A percentile compares a stretch with the other conserved stretches of the same genome.
Conservation (phyloP, 805 yeast genomes). For the Yamadazyma philogaea region DNA sequence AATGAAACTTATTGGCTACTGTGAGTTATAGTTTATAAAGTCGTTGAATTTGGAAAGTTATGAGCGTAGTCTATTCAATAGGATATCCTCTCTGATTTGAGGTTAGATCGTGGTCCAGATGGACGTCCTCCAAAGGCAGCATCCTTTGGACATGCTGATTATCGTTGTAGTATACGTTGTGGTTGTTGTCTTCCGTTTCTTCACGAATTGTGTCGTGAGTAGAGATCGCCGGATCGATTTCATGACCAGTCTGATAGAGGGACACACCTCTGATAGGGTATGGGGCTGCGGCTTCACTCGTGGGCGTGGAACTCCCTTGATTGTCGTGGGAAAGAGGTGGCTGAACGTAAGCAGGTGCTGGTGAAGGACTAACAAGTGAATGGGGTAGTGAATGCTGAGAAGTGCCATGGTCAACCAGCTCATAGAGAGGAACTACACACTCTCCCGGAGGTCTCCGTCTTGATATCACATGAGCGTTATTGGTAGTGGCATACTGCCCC, state of each 20-base stretch:
- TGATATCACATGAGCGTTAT: background rate
- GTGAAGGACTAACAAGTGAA: no score
- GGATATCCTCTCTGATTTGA: conserved; percentile 12
- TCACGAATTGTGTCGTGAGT: background rate
- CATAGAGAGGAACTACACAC: background rate
- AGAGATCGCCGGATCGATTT: no score
- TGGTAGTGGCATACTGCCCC: background rate
- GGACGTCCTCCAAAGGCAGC: background rate
- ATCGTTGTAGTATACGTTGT: background rate
- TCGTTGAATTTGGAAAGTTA: no score
- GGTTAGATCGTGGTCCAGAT: background rate
- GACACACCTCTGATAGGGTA: conserved; percentile 34
- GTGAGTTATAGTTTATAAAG: background rate
- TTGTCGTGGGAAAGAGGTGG: background rate
- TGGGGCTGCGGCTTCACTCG: conserved; percentile 16
- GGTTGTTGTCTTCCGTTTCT: background rate
- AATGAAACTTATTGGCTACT: background rate
- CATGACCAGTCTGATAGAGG: no score
- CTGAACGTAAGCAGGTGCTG: background rate
- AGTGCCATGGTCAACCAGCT: no score
- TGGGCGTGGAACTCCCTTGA: background rate
- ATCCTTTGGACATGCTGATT: background rate
- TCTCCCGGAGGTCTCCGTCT: background rate
- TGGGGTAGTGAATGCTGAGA: background rate
- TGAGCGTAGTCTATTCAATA: background rate